phyloP scores from a whole-genome alignment of 2,329 filamentous ascomycete genomes.

The Purpureocillium takamizusanense region DNA sequence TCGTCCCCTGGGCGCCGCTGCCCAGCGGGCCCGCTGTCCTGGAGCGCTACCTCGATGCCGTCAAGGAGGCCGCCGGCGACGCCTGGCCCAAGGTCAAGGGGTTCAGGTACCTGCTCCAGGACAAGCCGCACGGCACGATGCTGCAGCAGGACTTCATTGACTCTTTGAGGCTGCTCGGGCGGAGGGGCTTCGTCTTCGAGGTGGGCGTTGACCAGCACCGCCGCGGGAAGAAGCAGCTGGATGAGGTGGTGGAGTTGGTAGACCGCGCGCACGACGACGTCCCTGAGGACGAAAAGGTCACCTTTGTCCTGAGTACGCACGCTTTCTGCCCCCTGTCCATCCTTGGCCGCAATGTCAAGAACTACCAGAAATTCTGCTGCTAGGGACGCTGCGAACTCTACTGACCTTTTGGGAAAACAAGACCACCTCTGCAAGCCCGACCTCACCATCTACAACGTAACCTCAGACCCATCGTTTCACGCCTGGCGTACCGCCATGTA shows the following conservation, averaged over 20 bases:
- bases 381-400: too few species aligned
- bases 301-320: constrained; percentile 64
- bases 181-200: constrained; percentile 63
- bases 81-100: constrained; percentile 64
- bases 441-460: constrained; percentile 51
- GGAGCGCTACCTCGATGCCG: constrained; percentile 54
- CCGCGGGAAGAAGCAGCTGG: constrained; percentile 65
- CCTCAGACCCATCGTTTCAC: constrained; percentile 48
- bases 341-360: too few species aligned
- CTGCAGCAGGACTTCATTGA: constrained; percentile 55
- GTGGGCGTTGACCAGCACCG: constrained; percentile 73
- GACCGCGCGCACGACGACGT: constrained; percentile 54
- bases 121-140: constrained; percentile 60
- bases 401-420: constrained; percentile 24
- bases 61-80: constrained; percentile 51
- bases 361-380: too few species aligned
- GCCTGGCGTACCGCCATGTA: constrained; percentile 64
- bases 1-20: constrained; percentile 82
- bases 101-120: constrained; percentile 76
- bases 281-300: constrained; percentile 48
- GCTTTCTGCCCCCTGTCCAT: too few species aligned
- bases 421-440: constrained; percentile 90
- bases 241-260: constrained; percentile 64
- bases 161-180: constrained; percentile 55
- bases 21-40: constrained; percentile 53